These are phyloP conservation scores for Rhodotorula sp. DNA, from an alignment of 1,284 basidiomycete genomes.

Conservation along the genomic window DNA sequence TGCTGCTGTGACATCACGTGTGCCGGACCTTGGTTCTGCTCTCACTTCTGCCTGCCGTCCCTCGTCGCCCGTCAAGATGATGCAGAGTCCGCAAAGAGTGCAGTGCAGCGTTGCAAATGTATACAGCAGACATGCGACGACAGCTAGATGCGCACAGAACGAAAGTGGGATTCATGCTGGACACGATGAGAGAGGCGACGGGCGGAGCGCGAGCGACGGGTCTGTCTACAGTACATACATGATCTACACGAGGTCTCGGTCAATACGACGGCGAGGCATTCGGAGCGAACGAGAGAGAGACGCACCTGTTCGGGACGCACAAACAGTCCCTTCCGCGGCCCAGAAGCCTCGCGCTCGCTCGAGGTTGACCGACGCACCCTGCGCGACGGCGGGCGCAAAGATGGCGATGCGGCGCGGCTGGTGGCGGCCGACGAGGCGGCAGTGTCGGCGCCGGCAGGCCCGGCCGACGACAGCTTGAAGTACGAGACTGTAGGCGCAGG, in stretches of 20 bases:
- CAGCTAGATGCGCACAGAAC: neutral
- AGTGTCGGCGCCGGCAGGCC: neutral
- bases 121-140: too few relatives aligned
- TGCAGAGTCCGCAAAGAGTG: too few relatives aligned
- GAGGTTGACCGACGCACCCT: conserved; percentile 12
- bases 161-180: too few relatives aligned
- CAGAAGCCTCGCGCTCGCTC: neutral
- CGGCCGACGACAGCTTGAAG: conserved; percentile 5
- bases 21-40: neutral
- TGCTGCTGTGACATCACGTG: too few relatives aligned
- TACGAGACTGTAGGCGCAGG: conserved; percentile 56
- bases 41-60: neutral
- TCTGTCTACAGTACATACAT: conserved; percentile 24
- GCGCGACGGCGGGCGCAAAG: conserved; percentile 7
- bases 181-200: too few relatives aligned
- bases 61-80: neutral
- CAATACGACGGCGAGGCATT: neutral
- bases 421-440: neutral
- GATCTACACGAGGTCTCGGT: neutral
- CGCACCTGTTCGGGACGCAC: conserved; percentile 30
- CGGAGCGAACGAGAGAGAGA: neutral
- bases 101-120: too few relatives aligned
- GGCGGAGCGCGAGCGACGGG: too few relatives aligned
- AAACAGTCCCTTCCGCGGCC: conserved; percentile 26
- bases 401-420: neutral